Evolutionary conservation across 169 alveolate genomes (phyloP), one percentile per base, ranked within the genome.

Genomic region (Sarcocystis neurona): DNA sequence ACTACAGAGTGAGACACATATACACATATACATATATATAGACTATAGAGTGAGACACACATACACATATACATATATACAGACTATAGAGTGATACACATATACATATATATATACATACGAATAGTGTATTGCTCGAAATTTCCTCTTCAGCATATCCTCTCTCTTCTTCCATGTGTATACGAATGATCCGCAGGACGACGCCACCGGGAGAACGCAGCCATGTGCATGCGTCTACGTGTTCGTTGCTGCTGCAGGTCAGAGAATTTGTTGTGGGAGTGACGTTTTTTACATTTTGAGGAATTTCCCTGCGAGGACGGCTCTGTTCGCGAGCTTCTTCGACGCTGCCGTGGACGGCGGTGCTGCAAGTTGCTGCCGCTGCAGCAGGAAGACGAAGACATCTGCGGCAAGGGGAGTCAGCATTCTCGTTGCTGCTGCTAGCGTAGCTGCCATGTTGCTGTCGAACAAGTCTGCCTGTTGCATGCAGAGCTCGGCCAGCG

Each of bases 401-500:
- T 87, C 91, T 8, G 88, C 88, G 0, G 91, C 82, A 34, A 87
- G 72, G 10, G 82, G 41, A 8, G 82, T 43, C 43, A 87, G 63
- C 12, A 56, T 4, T 6, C 88, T 30, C 43, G 91, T 74, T 32
- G 91, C 91, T 56, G 74, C 91, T 12, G 91, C 47, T n/a, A 87
- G 79, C 37, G 91, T 87, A 41, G 74, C 58, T 43, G 74, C 86
- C 91, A 87, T 87, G 80, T 87, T 87, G 47, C 43, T 86, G 50
- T 87, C 91, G 58, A 87, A 87, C 27, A 87, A 34, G 77, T 87
- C 91, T n/a, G 84, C 77, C 39, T 87, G 91, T 20, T 53, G 46
- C 30, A 87, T 18, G 47, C 30, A 72, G 39, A 48, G 58, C 78
- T 77, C 87, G 5, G 87, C 91, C 34, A 87, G 44, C 34, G 91